phyloP scores from a whole-genome alignment of 2,329 filamentous ascomycete species.

The Cryphonectria radicalis region DNA sequence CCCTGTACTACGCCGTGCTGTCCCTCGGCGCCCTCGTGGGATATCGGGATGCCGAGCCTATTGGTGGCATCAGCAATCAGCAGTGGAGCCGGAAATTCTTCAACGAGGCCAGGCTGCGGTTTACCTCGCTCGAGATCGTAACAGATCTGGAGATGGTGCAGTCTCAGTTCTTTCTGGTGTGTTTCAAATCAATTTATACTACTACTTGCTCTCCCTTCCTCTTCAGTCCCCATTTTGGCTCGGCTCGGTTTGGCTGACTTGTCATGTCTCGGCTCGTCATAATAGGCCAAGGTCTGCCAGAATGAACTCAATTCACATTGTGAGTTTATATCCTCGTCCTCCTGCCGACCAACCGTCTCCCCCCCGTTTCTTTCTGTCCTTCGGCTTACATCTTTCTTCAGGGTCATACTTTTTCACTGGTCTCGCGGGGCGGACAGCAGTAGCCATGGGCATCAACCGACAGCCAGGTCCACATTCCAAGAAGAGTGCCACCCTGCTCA shows the following conservation, averaged over 20 bases:
- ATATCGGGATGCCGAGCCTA: constrained; percentile 46
- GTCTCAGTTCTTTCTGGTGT: constrained; percentile 50
- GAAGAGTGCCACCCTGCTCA: constrained; percentile 39
- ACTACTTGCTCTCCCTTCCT: not conserved
- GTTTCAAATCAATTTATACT: not conserved
- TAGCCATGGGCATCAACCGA: constrained; percentile 53
- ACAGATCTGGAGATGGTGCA: constrained; percentile 54
- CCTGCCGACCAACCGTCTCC: no score
- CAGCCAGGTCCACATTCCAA: constrained; percentile 40
- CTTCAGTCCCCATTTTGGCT: not conserved
- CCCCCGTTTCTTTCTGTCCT: no score
- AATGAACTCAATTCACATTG: constrained; percentile 53
- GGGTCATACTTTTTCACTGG: constrained; percentile 54
- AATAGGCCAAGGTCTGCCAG: constrained; percentile 51
- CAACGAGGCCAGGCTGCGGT: constrained; percentile 44
- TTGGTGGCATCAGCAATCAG: constrained; percentile 49
- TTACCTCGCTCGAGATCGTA: constrained; percentile 46
- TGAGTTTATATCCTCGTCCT: constrained; percentile 33
- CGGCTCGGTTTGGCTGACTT: not conserved
- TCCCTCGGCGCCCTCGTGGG: constrained; percentile 51
- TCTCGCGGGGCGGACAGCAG: constrained; percentile 49
- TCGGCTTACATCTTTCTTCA: constrained; percentile 12
- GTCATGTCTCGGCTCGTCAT: not conserved
- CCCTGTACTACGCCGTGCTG: constrained; percentile 51
- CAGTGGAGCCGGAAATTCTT: constrained; percentile 53